These are phyloP conservation scores for Tetrapisispora phaffii DNA, from an alignment of 805 yeast species.

Conservation along the genomic window DNA sequence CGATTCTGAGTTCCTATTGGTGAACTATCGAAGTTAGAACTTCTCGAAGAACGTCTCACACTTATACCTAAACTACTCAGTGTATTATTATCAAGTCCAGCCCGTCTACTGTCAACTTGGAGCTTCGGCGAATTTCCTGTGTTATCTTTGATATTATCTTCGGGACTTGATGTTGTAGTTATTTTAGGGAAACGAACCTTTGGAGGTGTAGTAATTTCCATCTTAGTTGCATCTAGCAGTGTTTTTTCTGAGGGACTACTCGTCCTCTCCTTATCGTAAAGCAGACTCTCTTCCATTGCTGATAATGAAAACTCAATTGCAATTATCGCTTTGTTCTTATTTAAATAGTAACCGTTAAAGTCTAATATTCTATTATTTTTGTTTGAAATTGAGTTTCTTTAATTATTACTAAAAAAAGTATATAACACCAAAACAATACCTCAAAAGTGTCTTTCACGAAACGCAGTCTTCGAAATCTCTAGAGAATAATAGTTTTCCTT, in stretches of 20 bases:
- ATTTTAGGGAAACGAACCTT: not conserved
- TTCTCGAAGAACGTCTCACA: constrained; percentile 18
- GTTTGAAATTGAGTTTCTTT: not conserved
- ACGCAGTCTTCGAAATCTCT: too few relatives aligned
- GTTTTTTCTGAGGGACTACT: not conserved
- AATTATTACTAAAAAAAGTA: too few relatives aligned
- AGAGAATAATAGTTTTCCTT: too few relatives aligned
- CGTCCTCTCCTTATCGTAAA: not conserved
- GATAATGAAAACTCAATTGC: not conserved
- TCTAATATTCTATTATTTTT: too few relatives aligned
- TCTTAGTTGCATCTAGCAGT: not conserved
- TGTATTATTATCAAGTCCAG: not conserved
- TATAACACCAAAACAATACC: too few relatives aligned
- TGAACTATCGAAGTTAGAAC: constrained; percentile 21
- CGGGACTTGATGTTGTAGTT: not conserved
- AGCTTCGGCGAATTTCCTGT: not conserved
- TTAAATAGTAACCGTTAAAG: too few relatives aligned
- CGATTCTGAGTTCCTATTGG: constrained; percentile 8
- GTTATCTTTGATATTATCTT: not conserved
- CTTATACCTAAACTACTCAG: constrained; percentile 6
- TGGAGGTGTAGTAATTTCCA: not conserved
- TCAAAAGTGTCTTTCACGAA: too few relatives aligned
- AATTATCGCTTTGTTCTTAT: too few relatives aligned
- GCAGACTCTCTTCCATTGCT: constrained; percentile 1
- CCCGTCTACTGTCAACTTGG: not conserved